These are phyloP conservation scores for Talaromyces proteolyticus DNA, from an alignment of 495 filamentous ascomycete genomes.

Conservation along the genomic window DNA sequence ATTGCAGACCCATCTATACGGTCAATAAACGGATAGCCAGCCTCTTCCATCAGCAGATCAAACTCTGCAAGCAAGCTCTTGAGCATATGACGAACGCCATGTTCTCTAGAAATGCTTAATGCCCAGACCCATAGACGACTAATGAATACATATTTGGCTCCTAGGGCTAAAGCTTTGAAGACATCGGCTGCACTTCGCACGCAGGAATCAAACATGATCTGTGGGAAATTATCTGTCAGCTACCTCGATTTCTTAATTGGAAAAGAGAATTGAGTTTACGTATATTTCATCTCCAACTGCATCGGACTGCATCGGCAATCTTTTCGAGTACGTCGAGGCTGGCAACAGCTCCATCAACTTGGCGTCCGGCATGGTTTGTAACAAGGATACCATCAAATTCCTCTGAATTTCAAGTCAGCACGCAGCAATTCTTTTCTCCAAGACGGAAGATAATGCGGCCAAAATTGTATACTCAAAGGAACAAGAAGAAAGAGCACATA, in stretches of 20 bases:
- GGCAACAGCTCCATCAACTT: slow-evolving; percentile 1
- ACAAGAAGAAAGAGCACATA: too few species aligned
- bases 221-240: too few species aligned
- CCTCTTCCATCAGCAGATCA: slow-evolving; percentile 61
- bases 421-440: too few species aligned
- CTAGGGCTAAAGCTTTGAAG: slow-evolving; percentile 83
- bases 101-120: slow-evolving; percentile 52
- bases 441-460: too few species aligned
- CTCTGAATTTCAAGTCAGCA: too few species aligned
- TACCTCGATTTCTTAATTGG: too few species aligned
- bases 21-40: too few species aligned
- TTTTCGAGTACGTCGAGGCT: slow-evolving; percentile 56
- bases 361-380: slow-evolving; percentile 47
- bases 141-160: slow-evolving; percentile 80
- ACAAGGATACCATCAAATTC: slow-evolving; percentile 49
- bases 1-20: too few species aligned
- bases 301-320: slow-evolving; percentile 55
- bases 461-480: too few species aligned
- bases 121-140: slow-evolving; percentile 63
- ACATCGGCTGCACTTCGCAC: slow-evolving; percentile 55
- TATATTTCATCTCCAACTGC: slow-evolving; percentile 43
- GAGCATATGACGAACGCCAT: slow-evolving; percentile 58
- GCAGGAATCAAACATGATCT: slow-evolving; percentile 63
- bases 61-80: slow-evolving; percentile 60
- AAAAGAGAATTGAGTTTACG: too few species aligned